These are phyloP conservation scores for Boletus reticulatus DNA, from an alignment of 768 basidiomycete genomes.

Conservation along the genomic window DNA sequence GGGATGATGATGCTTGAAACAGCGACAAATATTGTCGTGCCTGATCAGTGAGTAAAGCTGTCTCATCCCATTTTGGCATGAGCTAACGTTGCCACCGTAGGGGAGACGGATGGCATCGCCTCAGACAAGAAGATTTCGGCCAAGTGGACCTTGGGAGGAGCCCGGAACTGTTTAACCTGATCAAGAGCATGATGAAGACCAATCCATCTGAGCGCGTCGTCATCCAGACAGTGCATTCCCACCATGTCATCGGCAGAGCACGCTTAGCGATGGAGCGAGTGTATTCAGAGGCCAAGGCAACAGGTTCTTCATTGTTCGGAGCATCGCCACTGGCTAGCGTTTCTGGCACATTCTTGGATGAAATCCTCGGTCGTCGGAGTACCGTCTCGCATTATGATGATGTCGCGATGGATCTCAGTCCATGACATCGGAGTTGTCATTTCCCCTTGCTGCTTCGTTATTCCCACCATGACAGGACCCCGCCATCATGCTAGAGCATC, in stretches of 20 bases:
- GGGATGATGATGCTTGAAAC: slow-evolving; percentile 96
- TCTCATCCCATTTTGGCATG: slow-evolving; percentile 3
- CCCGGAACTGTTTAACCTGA: slow-evolving; percentile 61
- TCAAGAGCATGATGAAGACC: slow-evolving; percentile 76
- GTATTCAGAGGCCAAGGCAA: slow-evolving; percentile 36
- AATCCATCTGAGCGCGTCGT: slow-evolving; percentile 60
- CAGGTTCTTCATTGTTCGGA: slow-evolving; percentile 42
- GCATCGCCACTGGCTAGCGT: slow-evolving; percentile 67
- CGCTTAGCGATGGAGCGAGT: slow-evolving; percentile 60
- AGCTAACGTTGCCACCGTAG: slow-evolving; percentile 40
- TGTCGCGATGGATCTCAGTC: slow-evolving; percentile 40
- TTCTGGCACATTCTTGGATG: slow-evolving; percentile 59
- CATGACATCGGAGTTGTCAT: slow-evolving; percentile 22
- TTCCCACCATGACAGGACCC: slow-evolving; percentile 4
- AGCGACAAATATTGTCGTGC: slow-evolving; percentile 93
- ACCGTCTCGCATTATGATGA: slow-evolving; percentile 10
- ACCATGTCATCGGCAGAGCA: slow-evolving; percentile 64
- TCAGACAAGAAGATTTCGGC: slow-evolving; percentile 88
- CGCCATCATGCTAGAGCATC: slow-evolving; percentile 1
- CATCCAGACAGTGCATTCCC: slow-evolving; percentile 53
- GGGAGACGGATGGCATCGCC: slow-evolving; percentile 91
- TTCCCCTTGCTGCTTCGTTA: not conserved
- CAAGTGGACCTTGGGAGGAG: slow-evolving; percentile 74
- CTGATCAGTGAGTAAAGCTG: slow-evolving; percentile 79
- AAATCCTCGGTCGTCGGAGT: slow-evolving; percentile 45